Evolutionary conservation across 1,284 basidiomycete species (phyloP).

Genomic region (Anthracocystis setariae): DNA sequence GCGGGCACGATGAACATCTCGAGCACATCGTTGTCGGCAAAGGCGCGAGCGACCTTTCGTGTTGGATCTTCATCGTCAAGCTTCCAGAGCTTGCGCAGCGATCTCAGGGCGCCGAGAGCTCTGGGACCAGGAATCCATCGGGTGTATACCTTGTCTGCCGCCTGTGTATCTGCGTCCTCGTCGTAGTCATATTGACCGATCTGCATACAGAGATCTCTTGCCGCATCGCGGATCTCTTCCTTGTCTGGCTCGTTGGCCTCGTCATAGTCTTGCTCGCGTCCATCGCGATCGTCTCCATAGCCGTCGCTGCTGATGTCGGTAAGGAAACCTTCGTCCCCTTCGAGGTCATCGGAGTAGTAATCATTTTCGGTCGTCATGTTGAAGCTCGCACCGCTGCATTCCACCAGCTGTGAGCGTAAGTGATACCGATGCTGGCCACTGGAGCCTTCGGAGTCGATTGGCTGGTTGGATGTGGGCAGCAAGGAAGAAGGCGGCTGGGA

Average conservation of each 20-base stretch:
- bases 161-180: conserved; percentile 18
- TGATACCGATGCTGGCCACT: no score
- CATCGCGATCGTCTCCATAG: conserved; percentile 18
- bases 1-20: conserved; percentile 65
- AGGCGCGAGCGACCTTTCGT: conserved; percentile 62
- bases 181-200: conserved; percentile 64
- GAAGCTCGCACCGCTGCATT: background rate
- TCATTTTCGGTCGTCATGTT: conserved; percentile 42
- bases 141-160: conserved; percentile 33
- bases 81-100: conserved; percentile 63
- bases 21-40: conserved; percentile 61
- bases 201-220: conserved; percentile 60
- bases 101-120: conserved; percentile 56
- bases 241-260: conserved; percentile 45
- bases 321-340: conserved; percentile 38
- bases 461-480: background rate
- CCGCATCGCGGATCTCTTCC: conserved; percentile 49
- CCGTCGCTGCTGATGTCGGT: conserved; percentile 38
- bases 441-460: background rate
- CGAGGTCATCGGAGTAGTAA: conserved; percentile 55
- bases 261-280: conserved; percentile 10
- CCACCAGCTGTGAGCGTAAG: no score
- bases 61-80: conserved; percentile 63
- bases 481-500: background rate
- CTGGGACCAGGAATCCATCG: conserved; percentile 63